Evolutionary conservation across 148 eudicot genomes (phyloP).

Genomic region (Vaccinium corymbosum): DNA sequence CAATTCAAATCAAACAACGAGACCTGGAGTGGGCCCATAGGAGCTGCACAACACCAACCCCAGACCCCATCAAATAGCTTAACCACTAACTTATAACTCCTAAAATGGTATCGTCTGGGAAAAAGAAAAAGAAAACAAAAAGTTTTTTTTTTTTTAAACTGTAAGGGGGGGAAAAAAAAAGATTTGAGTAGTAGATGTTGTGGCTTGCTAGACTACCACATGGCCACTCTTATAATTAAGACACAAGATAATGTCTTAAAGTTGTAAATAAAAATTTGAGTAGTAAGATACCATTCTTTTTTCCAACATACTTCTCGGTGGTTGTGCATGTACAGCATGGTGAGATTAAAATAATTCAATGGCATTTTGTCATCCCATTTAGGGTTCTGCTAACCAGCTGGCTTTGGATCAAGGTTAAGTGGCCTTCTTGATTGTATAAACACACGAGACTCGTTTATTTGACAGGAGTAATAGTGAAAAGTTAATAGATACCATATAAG

Average conservation of each 20-base stretch:
- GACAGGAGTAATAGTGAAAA: too few relatives aligned
- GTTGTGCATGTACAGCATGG: slow-evolving; percentile 2
- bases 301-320: slow-evolving; percentile 9
- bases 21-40: too few relatives aligned
- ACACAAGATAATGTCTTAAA: neutral
- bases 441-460: neutral
- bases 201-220: neutral
- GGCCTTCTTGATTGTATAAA: neutral
- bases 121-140: too few relatives aligned
- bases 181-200: too few relatives aligned
- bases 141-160: too few relatives aligned
- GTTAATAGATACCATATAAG: too few relatives aligned
- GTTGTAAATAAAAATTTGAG: neutral
- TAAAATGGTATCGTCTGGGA: too few relatives aligned
- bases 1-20: too few relatives aligned
- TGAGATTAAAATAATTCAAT: neutral
- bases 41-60: too few relatives aligned
- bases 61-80: too few relatives aligned
- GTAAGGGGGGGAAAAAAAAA: too few relatives aligned
- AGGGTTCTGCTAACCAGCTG: neutral
- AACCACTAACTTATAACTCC: too few relatives aligned
- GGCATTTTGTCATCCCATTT: neutral
- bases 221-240: neutral
- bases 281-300: neutral
- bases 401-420: neutral